These are phyloP conservation scores for Gossypium mustelinum DNA, from an alignment of 345 rosid species.

Conservation along the genomic window DNA sequence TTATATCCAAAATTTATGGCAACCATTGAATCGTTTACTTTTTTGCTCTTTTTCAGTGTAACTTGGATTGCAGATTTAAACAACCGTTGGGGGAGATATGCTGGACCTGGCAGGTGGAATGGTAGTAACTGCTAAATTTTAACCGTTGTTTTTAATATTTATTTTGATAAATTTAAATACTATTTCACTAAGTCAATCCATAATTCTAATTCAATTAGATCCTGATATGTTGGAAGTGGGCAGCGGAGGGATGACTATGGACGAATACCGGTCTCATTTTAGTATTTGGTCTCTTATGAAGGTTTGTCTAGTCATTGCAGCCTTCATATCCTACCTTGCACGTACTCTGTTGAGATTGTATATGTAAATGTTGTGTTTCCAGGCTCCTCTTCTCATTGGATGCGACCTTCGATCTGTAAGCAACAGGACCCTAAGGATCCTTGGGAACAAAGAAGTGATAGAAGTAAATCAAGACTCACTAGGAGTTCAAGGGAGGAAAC, in stretches of 20 bases:
- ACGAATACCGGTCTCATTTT: conserved; percentile 47
- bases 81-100: conserved; percentile 50
- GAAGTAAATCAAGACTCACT: conserved; percentile 46
- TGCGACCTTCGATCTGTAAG: conserved; percentile 39
- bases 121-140: conserved; percentile 29
- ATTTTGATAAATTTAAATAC: neutral
- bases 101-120: conserved; percentile 59
- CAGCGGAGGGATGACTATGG: conserved; percentile 57
- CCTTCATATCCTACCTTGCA: conserved; percentile 2
- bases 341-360: neutral
- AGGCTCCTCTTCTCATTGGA: conserved; percentile 51
- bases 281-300: conserved; percentile 59
- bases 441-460: conserved; percentile 48
- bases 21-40: conserved; percentile 11
- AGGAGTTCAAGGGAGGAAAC: conserved; percentile 52
- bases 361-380: neutral
- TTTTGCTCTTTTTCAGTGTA: conserved; percentile 26
- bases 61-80: conserved; percentile 41
- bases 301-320: conserved; percentile 29
- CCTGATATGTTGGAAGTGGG: conserved; percentile 70
- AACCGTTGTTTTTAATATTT: too few relatives aligned
- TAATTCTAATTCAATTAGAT: conserved; percentile 26
- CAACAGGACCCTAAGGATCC: conserved; percentile 32
- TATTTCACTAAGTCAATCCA: neutral
- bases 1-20: too few relatives aligned